phyloP scores from a whole-genome alignment of 192 early-diverging fungal species.

The Backusella psychrophila region DNA sequence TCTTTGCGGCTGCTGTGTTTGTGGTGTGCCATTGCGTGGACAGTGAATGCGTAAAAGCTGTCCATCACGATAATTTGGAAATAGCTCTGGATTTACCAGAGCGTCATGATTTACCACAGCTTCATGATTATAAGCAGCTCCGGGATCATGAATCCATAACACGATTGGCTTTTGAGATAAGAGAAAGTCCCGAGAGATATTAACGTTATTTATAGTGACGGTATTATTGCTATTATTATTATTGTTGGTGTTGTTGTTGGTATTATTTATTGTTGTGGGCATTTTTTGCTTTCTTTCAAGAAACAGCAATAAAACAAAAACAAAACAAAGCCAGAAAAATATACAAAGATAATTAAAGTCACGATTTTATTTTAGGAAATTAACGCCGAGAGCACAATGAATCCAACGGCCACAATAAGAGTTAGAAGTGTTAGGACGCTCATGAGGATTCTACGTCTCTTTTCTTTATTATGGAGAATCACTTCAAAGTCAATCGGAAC shows the following conservation, averaged over 20 bases:
- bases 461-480: neutral
- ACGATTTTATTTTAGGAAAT: conserved; percentile 5
- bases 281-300: neutral
- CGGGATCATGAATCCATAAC: conserved; percentile 30
- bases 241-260: neutral
- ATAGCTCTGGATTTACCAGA: conserved; percentile 67
- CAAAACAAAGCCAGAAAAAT: neutral
- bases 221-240: neutral
- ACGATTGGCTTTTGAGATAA: conserved; percentile 24
- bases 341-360: neutral
- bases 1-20: conserved; percentile 2
- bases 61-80: conserved; percentile 56
- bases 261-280: neutral
- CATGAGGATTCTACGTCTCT: neutral
- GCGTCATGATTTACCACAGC: conserved; percentile 61
- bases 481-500: neutral
- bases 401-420: neutral
- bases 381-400: neutral
- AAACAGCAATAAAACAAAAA: conserved; percentile 3
- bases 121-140: conserved; percentile 37
- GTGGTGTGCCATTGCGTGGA: conserved; percentile 15
- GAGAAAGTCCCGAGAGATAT: neutral
- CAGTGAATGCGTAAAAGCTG: conserved; percentile 66
- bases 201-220: conserved; percentile 2
- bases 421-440: neutral